Evolutionary conservation across 2,329 filamentous ascomycete species (phyloP).

Genomic region (Aspergillus ibericus): DNA sequence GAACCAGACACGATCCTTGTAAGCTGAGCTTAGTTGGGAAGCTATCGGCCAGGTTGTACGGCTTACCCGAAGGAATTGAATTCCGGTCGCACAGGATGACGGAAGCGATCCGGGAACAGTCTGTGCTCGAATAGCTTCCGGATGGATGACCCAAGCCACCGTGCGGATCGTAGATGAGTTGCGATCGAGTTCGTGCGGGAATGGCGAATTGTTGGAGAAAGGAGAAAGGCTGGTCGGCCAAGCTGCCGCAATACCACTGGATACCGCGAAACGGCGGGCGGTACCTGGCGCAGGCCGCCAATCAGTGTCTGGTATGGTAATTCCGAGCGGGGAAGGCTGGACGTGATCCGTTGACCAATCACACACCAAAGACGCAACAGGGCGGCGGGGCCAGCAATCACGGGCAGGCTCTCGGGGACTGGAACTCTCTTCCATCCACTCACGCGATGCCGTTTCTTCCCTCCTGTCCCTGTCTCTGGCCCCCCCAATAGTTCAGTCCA

Average conservation of each 20-base stretch:
- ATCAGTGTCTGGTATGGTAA: not conserved
- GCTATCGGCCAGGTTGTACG: not conserved
- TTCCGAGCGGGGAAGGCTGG: not conserved
- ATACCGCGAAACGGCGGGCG: not conserved
- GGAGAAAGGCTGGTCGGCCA: not conserved
- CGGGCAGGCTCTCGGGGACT: not conserved
- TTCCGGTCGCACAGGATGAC: not conserved
- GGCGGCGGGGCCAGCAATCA: too few species aligned
- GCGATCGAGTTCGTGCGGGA: not conserved
- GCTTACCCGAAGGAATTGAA: not conserved
- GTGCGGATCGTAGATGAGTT: not conserved
- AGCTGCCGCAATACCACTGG: not conserved
- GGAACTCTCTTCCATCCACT: not conserved
- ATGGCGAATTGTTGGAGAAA: not conserved
- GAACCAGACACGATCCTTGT: not conserved
- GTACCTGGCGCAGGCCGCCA: not conserved
- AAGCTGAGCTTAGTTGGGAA: not conserved
- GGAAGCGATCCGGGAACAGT: not conserved
- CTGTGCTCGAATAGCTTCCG: not conserved
- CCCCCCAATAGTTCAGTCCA: not conserved
- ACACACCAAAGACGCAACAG: too few species aligned
- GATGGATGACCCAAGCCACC: not conserved
- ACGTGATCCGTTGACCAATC: too few species aligned
- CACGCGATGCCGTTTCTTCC: not conserved
- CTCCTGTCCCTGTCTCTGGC: not conserved